Evolutionary conservation across 2,329 filamentous ascomycete species (phyloP).

Genomic region (Xylariaceae sp.): DNA sequence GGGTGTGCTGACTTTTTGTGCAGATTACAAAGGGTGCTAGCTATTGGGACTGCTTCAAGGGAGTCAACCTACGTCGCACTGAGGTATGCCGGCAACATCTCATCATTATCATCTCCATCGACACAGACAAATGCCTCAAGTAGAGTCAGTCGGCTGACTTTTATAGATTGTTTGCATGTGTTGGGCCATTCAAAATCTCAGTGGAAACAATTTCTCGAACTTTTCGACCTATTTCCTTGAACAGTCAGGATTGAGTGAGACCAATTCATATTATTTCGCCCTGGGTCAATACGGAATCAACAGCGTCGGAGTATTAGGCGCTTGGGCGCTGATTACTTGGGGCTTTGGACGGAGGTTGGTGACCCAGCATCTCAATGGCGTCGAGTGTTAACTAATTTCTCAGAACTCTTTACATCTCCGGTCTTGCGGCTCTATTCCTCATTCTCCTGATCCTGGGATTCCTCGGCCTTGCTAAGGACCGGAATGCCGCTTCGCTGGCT

Average conservation of each 20-base stretch:
- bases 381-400: constrained; percentile 2
- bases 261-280: constrained; percentile 53
- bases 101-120: neutral
- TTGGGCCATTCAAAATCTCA: constrained; percentile 60
- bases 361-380: neutral
- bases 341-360: constrained; percentile 63
- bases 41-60: constrained; percentile 80
- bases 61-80: constrained; percentile 70
- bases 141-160: constrained; percentile 4
- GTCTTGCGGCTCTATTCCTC: constrained; percentile 63
- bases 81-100: constrained; percentile 48
- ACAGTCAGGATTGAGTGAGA: constrained; percentile 51
- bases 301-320: constrained; percentile 74
- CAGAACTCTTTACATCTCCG: constrained; percentile 67
- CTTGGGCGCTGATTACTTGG: constrained; percentile 72
- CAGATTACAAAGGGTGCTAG: constrained; percentile 66
- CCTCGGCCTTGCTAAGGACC: constrained; percentile 67
- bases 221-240: constrained; percentile 59
- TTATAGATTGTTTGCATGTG: constrained; percentile 55
- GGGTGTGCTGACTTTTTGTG: neutral
- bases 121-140: neutral
- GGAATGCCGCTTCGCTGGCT: constrained; percentile 60
- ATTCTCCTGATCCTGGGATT: constrained; percentile 85
- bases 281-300: constrained; percentile 64
- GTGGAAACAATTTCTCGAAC: constrained; percentile 59